Percentiles rank a stretch among this genome's conserved stretches.
These are phyloP conservation scores for Hypomyces perniciosus DNA, from an alignment of 2,329 filamentous ascomycete genomes.

Conservation along the genomic window DNA sequence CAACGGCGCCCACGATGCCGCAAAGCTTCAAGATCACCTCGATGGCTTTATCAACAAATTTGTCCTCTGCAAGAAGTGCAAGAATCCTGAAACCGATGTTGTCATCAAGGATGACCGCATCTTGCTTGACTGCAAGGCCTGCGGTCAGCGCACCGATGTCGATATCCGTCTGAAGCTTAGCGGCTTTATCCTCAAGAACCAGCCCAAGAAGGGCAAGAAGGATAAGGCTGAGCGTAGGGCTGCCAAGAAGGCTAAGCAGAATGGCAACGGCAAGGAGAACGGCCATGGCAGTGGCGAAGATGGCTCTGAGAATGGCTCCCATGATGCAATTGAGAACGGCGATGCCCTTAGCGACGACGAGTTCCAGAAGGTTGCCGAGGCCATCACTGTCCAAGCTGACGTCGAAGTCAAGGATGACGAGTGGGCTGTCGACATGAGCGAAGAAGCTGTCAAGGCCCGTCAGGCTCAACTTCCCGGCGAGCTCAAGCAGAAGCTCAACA, in stretches of 20 bases:
- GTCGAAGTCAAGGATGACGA: slow-evolving; percentile 73
- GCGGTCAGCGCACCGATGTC: slow-evolving; percentile 85
- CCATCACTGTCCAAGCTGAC: slow-evolving; percentile 44
- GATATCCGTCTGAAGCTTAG: slow-evolving; percentile 93
- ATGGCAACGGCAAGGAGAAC: slow-evolving; percentile 53
- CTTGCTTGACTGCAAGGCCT: slow-evolving; percentile 95
- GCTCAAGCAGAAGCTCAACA: slow-evolving; percentile 84
- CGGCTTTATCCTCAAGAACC: slow-evolving; percentile 95
- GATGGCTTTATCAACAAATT: slow-evolving; percentile 99
- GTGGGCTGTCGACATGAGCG: slow-evolving; percentile 96
- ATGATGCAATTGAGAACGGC: slow-evolving; percentile 46
- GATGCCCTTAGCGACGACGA: slow-evolving; percentile 87
- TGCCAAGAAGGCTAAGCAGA: slow-evolving; percentile 81
- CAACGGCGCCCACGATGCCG: slow-evolving; percentile 93
- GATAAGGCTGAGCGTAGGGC: slow-evolving; percentile 92
- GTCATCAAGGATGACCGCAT: slow-evolving; percentile 92
- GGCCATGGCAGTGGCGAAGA: slow-evolving; percentile 53
- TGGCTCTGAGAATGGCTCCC: slow-evolving; percentile 44
- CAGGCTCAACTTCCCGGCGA: slow-evolving; percentile 89
- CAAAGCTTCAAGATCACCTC: slow-evolving; percentile 95
- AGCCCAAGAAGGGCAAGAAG: slow-evolving; percentile 91
- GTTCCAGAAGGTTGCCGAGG: slow-evolving; percentile 71
- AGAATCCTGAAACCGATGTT: slow-evolving; percentile 97
- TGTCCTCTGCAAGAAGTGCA: slow-evolving; percentile 99
- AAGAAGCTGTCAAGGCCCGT: slow-evolving; percentile 90